A percentile compares a stretch with the other conserved stretches of the same genome.
Conservation (phyloP, 768 basidiomycete species). For the Jaapia argillacea region DNA sequence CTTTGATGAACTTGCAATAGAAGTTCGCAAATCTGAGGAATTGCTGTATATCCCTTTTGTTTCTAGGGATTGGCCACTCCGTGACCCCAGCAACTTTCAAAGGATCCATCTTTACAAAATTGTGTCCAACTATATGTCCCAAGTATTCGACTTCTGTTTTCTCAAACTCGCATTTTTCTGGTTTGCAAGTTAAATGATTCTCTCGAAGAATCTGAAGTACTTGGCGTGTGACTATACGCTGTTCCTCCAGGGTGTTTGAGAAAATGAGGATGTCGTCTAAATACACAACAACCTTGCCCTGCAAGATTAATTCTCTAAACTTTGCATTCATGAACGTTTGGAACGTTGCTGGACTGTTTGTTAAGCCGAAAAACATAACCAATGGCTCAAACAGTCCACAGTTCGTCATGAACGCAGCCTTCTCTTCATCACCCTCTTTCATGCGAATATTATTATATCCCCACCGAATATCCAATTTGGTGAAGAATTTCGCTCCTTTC, state of each 20-base stretch:
- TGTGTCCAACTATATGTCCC: slow-evolving; percentile 10
- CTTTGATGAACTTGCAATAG: neutral
- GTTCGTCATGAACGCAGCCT: slow-evolving; percentile 19
- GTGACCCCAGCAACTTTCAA: slow-evolving; percentile 14
- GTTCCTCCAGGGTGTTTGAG: slow-evolving; percentile 7
- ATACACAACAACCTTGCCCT: slow-evolving; percentile 14
- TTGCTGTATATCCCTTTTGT: slow-evolving; percentile 12
- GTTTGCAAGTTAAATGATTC: slow-evolving; percentile 11
- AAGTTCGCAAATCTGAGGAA: slow-evolving; percentile 16
- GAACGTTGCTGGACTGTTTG: too few relatives aligned
- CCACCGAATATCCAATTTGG: slow-evolving; percentile 18
- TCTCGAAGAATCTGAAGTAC: slow-evolving; percentile 13
- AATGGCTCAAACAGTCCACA: too few relatives aligned
- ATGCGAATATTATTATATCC: slow-evolving; percentile 21
- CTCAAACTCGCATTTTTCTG: slow-evolving; percentile 12
- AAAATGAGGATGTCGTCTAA: too few relatives aligned
- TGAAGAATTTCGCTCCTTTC: slow-evolving; percentile 10
- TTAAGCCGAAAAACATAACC: too few relatives aligned
- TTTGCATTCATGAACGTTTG: slow-evolving; percentile 15
- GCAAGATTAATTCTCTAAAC: slow-evolving; percentile 18
- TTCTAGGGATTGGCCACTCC: slow-evolving; percentile 16
- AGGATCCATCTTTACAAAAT: slow-evolving; percentile 13
- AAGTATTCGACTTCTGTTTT: slow-evolving; percentile 9
- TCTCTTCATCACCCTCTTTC: slow-evolving; percentile 17
- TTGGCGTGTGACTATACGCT: slow-evolving; percentile 1